Base-by-base conservation (phyloP, 805 yeast species). In the Myxozyma geophila region DNA sequence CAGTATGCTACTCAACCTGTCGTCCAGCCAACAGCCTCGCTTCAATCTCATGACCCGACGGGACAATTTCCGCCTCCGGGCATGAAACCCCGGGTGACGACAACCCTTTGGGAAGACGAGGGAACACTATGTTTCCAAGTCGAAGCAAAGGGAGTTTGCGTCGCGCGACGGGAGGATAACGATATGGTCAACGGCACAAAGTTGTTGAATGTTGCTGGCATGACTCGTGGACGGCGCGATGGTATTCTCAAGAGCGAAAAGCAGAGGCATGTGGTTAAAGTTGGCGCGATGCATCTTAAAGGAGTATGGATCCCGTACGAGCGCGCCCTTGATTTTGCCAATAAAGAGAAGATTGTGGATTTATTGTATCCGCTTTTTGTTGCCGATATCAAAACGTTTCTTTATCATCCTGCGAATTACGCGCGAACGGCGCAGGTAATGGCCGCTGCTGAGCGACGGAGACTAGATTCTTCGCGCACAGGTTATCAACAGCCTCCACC, bases 271-370 rank as follows among this genome's bases (percentile, higher is more conserved):
- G 96, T 90, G 33, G 93, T 90, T 52, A 90, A 90, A 75, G 86
- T 88, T 67, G 96, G 96, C 4, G 85, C 92, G 12, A 90, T 90
- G 93, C 91, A 89, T 74, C 79, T 90, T 71, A 90, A 90, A 76
- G 96, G 96, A 40, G 96, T 90, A 48, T 90, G 96, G 96, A 89
- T 90, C 64, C 96, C 96, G 1, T 88, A 88, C 72, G 95, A 89
- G 67, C 80, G 95, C 52, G 96, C 96, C 1, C 78, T 85, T 44
- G 87, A 89, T 37, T 86, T 89, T 85, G 96, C 96, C 10, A 87
- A 87, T 70, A 79, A 88, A 59, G 96, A 90, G 72, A 87, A 88
- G 39, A 88, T 88, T 63, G 86, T 83, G n/a, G 91, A 87, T 69
- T 72, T 81, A 35, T 79, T 88, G 60, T 87, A 84, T 72, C 92